Percentiles rank a stretch among this genome's conserved stretches.
Evolutionary conservation across 768 basidiomycete genomes (phyloP).

Genomic region (Suillus fuscotomentosus): DNA sequence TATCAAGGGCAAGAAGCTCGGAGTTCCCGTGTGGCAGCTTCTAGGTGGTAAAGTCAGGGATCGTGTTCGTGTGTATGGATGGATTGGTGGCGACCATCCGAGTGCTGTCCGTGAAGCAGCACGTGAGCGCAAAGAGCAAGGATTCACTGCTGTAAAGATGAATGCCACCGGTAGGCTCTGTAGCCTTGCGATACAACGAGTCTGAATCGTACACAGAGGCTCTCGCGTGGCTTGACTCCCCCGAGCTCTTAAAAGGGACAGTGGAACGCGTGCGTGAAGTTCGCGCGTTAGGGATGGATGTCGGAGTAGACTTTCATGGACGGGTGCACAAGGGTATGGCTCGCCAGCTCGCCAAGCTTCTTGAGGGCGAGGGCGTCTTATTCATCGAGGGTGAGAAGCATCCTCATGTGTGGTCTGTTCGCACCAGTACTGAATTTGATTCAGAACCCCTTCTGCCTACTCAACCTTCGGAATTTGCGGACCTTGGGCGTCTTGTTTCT

Average conservation of each 20-base stretch:
- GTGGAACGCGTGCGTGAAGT: slow-evolving; percentile 53
- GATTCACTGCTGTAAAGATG: slow-evolving; percentile 74
- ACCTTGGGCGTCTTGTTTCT: slow-evolving; percentile 50
- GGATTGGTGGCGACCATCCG: slow-evolving; percentile 50
- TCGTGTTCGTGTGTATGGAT: slow-evolving; percentile 56
- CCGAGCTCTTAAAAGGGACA: slow-evolving; percentile 46
- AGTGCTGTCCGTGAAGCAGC: slow-evolving; percentile 51
- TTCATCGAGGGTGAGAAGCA: slow-evolving; percentile 57
- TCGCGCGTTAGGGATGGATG: slow-evolving; percentile 55
- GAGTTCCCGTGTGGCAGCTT: slow-evolving; percentile 62
- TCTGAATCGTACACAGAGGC: slow-evolving; percentile 18
- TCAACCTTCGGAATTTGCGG: slow-evolving; percentile 60
- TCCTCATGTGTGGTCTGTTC: background rate
- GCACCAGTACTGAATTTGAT: background rate
- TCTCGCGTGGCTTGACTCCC: slow-evolving; percentile 63
- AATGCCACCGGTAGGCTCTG: slow-evolving; percentile 51
- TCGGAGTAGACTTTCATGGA: slow-evolving; percentile 71
- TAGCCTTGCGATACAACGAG: background rate
- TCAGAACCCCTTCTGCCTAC: slow-evolving; percentile 58
- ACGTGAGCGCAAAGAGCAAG: slow-evolving; percentile 51
- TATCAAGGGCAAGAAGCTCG: slow-evolving; percentile 76
- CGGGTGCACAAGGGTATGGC: slow-evolving; percentile 69
- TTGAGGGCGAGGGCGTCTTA: slow-evolving; percentile 58
- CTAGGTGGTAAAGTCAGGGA: slow-evolving; percentile 70
- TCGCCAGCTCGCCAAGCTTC: slow-evolving; percentile 59